Percentiles rank a stretch among this genome's conserved stretches.
Evolutionary conservation across 768 basidiomycete species (phyloP).

Genomic region (Russula olivacea): DNA sequence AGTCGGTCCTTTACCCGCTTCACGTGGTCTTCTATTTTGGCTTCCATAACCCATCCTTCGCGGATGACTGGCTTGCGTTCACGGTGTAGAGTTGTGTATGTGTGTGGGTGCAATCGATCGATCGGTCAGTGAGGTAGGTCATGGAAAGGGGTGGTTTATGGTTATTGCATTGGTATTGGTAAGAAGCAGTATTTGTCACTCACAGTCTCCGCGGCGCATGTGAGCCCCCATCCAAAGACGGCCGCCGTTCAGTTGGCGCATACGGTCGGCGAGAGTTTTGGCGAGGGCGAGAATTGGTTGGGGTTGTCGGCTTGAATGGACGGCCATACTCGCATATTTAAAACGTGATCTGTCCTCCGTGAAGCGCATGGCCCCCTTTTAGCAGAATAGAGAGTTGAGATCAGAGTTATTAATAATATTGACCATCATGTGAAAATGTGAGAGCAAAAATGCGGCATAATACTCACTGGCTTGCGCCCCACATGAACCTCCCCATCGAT

Average conservation of each 20-base stretch:
- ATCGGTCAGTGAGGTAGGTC: no score
- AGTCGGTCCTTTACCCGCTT: conserved; percentile 31
- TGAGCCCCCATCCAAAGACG: conserved; percentile 40
- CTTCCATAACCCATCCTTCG: conserved; percentile 34
- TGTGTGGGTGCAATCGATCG: no score
- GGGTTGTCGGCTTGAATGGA: background rate
- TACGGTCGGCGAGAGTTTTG: conserved; percentile 31
- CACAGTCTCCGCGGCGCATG: conserved; percentile 42
- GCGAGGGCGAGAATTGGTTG: conserved; percentile 30
- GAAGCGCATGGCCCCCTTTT: conserved; percentile 23
- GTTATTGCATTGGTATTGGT: background rate
- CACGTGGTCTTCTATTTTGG: conserved; percentile 33
- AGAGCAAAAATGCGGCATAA: background rate
- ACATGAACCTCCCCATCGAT: conserved; percentile 39
- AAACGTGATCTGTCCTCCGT: background rate
- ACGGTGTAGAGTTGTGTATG: no score
- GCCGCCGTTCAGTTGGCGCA: conserved; percentile 31
- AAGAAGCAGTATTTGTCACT: conserved; percentile 17
- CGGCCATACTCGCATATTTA: conserved; percentile 12
- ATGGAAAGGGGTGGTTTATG: background rate
- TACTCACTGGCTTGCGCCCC: conserved; percentile 36
- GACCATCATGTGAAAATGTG: no score
- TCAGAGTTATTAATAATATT: background rate
- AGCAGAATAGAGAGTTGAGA: background rate
- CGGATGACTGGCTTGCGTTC: conserved; percentile 27